A percentile compares a stretch with the other conserved stretches of the same genome.
These are phyloP conservation scores for Groenewaldozyma auringiensis DNA, from an alignment of 1,139 yeast species.

Conservation along the genomic window DNA sequence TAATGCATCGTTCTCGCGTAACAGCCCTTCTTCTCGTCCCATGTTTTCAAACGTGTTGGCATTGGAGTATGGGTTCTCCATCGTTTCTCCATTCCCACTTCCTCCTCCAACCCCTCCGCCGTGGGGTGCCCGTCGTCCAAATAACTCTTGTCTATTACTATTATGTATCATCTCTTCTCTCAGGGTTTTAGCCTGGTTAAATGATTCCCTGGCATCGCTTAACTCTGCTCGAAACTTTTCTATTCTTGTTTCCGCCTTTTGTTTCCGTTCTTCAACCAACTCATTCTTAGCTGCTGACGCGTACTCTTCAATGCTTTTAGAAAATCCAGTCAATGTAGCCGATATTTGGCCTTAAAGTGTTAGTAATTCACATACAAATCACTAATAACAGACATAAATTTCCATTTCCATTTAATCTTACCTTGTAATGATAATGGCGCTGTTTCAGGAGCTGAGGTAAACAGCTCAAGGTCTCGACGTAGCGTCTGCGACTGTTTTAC, in stretches of 20 bases:
- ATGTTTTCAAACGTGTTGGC: constrained; percentile 13
- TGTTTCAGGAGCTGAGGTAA: constrained; percentile 58
- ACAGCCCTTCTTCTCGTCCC: constrained; percentile 52
- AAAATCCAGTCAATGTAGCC: constrained; percentile 69
- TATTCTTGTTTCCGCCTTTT: constrained; percentile 59
- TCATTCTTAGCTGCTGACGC: constrained; percentile 57
- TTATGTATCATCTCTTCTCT: constrained; percentile 51
- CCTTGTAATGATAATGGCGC: constrained; percentile 73
- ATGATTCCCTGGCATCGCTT: constrained; percentile 47
- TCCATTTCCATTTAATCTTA: too few relatives aligned
- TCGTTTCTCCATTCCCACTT: constrained; percentile 19
- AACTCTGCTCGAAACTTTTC: constrained; percentile 55
- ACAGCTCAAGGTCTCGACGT: constrained; percentile 56
- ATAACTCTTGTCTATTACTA: constrained; percentile 48
- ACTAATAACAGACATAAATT: too few relatives aligned
- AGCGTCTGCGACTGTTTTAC: constrained; percentile 72
- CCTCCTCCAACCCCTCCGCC: constrained; percentile 6
- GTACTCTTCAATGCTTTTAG: constrained; percentile 72
- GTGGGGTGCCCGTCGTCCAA: constrained; percentile 44
- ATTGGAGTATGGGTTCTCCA: constrained; percentile 55
- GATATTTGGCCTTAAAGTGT: constrained; percentile 64
- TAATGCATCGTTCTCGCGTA: constrained; percentile 58
- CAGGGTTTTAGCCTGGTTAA: constrained; percentile 53
- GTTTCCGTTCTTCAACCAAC: constrained; percentile 45
- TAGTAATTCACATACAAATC: constrained; percentile 1